phyloP scores from a whole-genome alignment of 371 early-diverging fungal species.

The Mortierella sp. region DNA sequence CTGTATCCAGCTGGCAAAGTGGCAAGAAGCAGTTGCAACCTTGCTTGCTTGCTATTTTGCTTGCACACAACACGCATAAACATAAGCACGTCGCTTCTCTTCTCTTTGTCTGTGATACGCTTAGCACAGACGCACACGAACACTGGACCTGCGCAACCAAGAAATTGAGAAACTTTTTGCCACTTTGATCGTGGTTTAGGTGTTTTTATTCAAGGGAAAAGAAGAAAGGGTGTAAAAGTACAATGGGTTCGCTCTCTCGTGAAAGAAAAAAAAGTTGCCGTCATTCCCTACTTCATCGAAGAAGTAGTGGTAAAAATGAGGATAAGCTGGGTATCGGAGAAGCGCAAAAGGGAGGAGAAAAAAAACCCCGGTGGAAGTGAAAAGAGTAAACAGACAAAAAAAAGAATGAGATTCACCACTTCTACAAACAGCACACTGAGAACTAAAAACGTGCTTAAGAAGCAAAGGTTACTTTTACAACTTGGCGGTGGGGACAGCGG shows the following conservation, averaged over 20 bases:
- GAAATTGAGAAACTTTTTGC: not conserved
- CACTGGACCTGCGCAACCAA: too few relatives aligned
- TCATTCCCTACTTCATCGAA: not conserved
- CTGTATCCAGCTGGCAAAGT: not conserved
- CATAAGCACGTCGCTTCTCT: too few relatives aligned
- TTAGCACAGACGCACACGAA: not conserved
- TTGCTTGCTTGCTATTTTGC: not conserved
- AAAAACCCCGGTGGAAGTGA: not conserved
- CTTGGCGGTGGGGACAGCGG: slow-evolving; percentile 33
- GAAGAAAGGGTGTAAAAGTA: not conserved
- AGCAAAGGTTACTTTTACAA: slow-evolving; percentile 17
- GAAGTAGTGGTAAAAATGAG: not conserved
- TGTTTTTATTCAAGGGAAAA: not conserved
- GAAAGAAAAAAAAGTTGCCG: not conserved
- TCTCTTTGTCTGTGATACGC: not conserved
- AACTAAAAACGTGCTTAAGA: not conserved
- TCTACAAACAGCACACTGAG: not conserved
- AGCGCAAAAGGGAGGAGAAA: not conserved
- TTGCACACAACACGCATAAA: not conserved
- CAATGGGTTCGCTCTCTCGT: not conserved
- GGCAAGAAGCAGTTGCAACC: too few relatives aligned
- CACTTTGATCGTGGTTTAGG: not conserved
- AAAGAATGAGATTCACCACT: too few relatives aligned
- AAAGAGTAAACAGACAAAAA: not conserved
- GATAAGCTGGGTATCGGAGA: slow-evolving; percentile 8